phyloP scores from a whole-genome alignment of 192 early-diverging fungal species.

The Backusella parvicylindrica region DNA sequence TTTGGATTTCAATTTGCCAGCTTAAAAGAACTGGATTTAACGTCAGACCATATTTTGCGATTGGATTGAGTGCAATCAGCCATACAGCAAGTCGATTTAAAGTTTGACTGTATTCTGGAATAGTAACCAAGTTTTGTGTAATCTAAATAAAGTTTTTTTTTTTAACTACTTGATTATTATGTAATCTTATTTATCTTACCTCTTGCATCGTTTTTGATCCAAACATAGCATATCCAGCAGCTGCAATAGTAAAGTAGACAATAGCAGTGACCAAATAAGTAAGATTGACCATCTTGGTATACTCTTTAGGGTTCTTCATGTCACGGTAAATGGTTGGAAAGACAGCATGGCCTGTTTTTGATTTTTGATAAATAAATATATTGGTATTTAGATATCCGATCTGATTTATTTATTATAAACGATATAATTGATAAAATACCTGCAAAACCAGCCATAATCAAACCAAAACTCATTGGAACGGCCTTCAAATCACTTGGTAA shows the following conservation, averaged over 20 bases:
- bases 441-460: conserved; percentile 56
- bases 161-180: not conserved
- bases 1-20: conserved; percentile 35
- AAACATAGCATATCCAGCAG: conserved; percentile 70
- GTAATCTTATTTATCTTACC: conserved; percentile 29
- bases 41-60: conserved; percentile 71
- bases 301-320: conserved; percentile 55
- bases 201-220: conserved; percentile 56
- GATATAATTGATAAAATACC: not conserved
- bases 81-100: conserved; percentile 58
- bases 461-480: conserved; percentile 53
- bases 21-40: conserved; percentile 58
- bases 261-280: conserved; percentile 49
- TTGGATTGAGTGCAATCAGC: conserved; percentile 67
- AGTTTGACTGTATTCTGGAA: conserved; percentile 48
- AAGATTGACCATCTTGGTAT: conserved; percentile 46
- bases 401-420: not conserved
- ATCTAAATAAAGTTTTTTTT: conserved; percentile 40
- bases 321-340: conserved; percentile 67
- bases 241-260: conserved; percentile 53
- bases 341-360: conserved; percentile 52
- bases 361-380: not conserved
- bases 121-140: conserved; percentile 62
- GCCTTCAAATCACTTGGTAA: conserved; percentile 41
- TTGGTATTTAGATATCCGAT: not conserved